Percentiles rank a stretch among this genome's conserved stretches.
These are phyloP conservation scores for Mrakia hoshinonis DNA, from an alignment of 768 basidiomycete genomes.

Conservation along the genomic window DNA sequence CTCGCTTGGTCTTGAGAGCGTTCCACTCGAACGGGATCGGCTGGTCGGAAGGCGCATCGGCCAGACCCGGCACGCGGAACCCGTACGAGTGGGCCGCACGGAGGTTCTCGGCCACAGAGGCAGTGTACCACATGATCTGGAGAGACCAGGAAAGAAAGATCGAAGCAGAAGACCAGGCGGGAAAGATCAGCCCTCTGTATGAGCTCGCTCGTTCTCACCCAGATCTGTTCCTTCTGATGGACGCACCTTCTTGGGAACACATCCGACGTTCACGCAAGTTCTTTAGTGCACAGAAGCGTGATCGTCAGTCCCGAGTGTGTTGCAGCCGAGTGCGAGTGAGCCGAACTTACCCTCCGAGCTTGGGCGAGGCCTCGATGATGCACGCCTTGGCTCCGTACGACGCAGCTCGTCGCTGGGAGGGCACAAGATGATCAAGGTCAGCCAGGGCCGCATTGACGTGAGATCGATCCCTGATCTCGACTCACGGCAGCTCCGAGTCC, in stretches of 20 bases:
- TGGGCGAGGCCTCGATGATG: constrained; percentile 64
- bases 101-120: constrained; percentile 65
- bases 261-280: constrained; percentile 97
- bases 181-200: not conserved
- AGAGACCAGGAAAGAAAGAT: not conserved
- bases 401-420: constrained; percentile 70
- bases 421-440: not conserved
- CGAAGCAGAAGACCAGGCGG: not conserved
- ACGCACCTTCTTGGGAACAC: constrained; percentile 89
- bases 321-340: not conserved
- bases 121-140: constrained; percentile 84
- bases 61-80: constrained; percentile 39
- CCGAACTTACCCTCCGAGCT: constrained; percentile 53
- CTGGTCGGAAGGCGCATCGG: constrained; percentile 46
- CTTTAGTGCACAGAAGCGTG: constrained; percentile 35
- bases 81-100: constrained; percentile 60
- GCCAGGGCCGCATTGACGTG: not conserved
- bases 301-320: not conserved
- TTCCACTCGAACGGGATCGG: constrained; percentile 68
- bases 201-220: constrained; percentile 6
- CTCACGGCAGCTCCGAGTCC: constrained; percentile 79
- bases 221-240: not conserved
- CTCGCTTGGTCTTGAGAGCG: constrained; percentile 82
- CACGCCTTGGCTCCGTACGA: constrained; percentile 89
- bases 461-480: constrained; percentile 6